Base-by-base conservation (phyloP, 2,329 filamentous ascomycete species). In the Cytospora schulzeri region DNA sequence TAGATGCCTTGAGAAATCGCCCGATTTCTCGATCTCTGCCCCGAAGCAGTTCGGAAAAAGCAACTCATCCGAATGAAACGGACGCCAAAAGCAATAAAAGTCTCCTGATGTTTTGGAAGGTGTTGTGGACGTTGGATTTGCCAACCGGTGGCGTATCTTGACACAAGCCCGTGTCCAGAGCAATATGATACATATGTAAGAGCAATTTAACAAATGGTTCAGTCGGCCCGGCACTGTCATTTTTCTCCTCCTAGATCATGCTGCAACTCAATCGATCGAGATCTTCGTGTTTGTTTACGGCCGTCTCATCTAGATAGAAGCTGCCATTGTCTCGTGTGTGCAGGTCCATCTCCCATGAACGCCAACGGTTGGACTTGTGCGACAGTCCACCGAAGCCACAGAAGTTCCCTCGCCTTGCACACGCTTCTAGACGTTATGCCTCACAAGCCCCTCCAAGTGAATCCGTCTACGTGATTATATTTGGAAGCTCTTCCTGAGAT, bases 21-120 rank as follows among this genome's bases (percentile, higher is more conserved):
- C 31, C 53, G 48, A 56, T 41, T 50, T 51, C 55, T 35, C 15
- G 33, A 29, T 33, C 35, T 26, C 26, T 54, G 53, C 22, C 57
- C 64, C 61, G 61, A 64, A 54, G 26, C 51, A 38, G 41, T 19
- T 58, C 53, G 64, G 57, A 61, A 51, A 41, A 62, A 56, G 60
- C 55, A 62, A 54, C 28, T 28, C 26, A n/a, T 15, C 41, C 38
- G 41, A 38, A 29, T 19, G 11, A 56, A 50, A 54, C 50, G 52
- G 60, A 56, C 41, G 55, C 52, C 22, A 50, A 56, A 22, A 24
- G 38, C 9, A 19, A 51, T 9, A 38, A 56, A 62, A 51, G 41
- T 56, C 60, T 56, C 60, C 52, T 62, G 52, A 62, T 54, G 41
- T 33, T 26, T 38, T 35, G 60, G 45, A 24, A 24, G 29, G 22